A percentile compares a stretch with the other conserved stretches of the same genome.
Evolutionary conservation across 2,329 filamentous ascomycete genomes (phyloP).

Genomic region (Beauveria medogensis): DNA sequence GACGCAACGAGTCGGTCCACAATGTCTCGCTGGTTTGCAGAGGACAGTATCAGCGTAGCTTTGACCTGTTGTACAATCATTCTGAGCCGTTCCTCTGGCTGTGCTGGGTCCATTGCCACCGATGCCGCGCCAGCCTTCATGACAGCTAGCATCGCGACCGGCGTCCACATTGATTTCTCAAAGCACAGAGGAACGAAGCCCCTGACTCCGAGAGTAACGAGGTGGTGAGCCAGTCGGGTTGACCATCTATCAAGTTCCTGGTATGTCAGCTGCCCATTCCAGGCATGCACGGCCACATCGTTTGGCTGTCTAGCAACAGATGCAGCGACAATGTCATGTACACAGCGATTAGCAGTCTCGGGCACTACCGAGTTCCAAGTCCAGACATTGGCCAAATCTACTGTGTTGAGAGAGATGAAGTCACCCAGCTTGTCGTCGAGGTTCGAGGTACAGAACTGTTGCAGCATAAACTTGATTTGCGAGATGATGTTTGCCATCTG

Average conservation of each 20-base stretch:
- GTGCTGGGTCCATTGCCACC: neutral
- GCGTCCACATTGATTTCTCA: conserved; percentile 1
- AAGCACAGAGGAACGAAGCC: neutral
- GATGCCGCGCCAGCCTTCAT: neutral
- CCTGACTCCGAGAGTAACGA: neutral
- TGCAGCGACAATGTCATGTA: neutral
- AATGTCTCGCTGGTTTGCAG: neutral
- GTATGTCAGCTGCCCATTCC: conserved; percentile 13
- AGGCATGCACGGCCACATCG: neutral
- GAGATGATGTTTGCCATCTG: conserved; percentile 10
- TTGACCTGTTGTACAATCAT: neutral
- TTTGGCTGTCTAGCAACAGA: neutral
- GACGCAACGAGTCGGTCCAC: neutral
- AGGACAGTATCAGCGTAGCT: neutral
- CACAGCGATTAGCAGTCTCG: neutral
- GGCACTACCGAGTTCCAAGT: conserved; percentile 9
- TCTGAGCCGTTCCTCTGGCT: neutral
- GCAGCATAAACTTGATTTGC: conserved; percentile 12
- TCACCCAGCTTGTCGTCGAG: neutral
- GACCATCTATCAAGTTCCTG: conserved; percentile 11
- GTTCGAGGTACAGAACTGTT: conserved; percentile 7
- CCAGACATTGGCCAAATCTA: conserved; percentile 8
- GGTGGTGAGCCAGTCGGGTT: conserved; percentile 1
- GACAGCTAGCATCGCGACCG: conserved; percentile 2
- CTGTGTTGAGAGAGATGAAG: neutral